Conservation (phyloP, 495 filamentous ascomycete genomes). For the Penicillium waksmanii region DNA sequence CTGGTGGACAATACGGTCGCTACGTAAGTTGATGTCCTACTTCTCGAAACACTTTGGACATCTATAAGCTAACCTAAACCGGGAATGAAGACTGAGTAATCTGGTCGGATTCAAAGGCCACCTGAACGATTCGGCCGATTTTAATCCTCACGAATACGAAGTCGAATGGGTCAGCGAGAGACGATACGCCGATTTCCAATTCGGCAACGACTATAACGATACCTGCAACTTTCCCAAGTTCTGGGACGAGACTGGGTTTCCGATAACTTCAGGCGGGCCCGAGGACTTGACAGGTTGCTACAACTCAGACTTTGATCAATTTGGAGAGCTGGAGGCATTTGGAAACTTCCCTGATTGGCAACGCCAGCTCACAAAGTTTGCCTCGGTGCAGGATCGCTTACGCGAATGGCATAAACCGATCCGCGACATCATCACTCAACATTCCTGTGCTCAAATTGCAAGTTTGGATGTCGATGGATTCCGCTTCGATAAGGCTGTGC, state of each 20-base stretch:
- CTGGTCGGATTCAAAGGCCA: constrained; percentile 51
- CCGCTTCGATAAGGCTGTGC: constrained; percentile 53
- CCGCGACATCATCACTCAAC: constrained; percentile 33
- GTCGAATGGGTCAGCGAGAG: constrained; percentile 45
- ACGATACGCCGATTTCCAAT: constrained; percentile 45
- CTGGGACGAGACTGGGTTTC: constrained; percentile 46
- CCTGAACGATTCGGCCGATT: constrained; percentile 46
- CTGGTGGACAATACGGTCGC: constrained; percentile 44
- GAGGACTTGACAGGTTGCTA: constrained; percentile 39
- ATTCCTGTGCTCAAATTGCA: constrained; percentile 43
- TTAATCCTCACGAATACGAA: constrained; percentile 46
- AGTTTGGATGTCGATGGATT: constrained; percentile 55
- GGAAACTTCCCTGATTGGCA: constrained; percentile 48
- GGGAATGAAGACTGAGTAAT: constrained; percentile 42
- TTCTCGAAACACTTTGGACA: neutral
- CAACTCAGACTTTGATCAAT: constrained; percentile 47
- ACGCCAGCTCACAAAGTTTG: constrained; percentile 43
- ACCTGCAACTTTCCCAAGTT: constrained; percentile 41
- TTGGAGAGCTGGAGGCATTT: constrained; percentile 48
- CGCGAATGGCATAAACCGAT: constrained; percentile 45
- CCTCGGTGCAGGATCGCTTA: constrained; percentile 47
- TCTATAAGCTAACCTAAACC: neutral
- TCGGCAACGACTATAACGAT: constrained; percentile 36
- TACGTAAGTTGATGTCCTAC: constrained; percentile 30
- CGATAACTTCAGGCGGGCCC: constrained; percentile 29